These are phyloP conservation scores for Cyanidium caldarium DNA, from an alignment of 23 red algal genomes.

Conservation along the genomic window DNA sequence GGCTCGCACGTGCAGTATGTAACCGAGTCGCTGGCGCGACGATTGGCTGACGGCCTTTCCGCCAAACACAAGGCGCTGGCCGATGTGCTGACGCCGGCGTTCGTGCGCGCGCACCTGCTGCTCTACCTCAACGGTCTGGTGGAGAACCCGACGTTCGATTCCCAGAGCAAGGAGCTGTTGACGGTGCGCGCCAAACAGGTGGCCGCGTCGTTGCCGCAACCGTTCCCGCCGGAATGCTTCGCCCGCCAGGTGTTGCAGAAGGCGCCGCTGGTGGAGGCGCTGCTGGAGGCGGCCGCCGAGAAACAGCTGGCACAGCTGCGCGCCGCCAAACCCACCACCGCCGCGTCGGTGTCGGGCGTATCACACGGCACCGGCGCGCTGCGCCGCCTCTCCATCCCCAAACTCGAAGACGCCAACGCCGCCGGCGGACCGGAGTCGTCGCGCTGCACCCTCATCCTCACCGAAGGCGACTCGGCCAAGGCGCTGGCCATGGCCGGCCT, in stretches of 20 bases:
- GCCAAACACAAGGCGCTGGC: slow-evolving; percentile 5
- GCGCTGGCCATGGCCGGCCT: slow-evolving; percentile 85
- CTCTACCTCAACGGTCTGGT: slow-evolving; percentile 88
- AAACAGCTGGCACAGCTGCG: background rate
- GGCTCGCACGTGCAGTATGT: slow-evolving; percentile 14
- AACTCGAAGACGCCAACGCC: slow-evolving; percentile 93
- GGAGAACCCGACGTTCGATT: slow-evolving; percentile 92
- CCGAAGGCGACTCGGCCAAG: slow-evolving; percentile 95
- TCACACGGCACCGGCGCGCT: background rate
- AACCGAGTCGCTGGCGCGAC: background rate
- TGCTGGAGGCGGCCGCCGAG: background rate
- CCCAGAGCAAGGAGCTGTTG: slow-evolving; percentile 90
- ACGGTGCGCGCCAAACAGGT: slow-evolving; percentile 3
- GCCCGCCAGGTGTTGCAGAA: background rate
- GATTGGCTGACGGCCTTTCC: slow-evolving; percentile 1
- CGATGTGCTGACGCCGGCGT: slow-evolving; percentile 20
- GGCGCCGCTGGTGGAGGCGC: background rate
- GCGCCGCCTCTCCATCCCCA: slow-evolving; percentile 31
- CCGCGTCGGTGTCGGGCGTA: background rate
- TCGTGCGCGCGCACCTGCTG: slow-evolving; percentile 68
- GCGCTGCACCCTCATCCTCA: slow-evolving; percentile 89
- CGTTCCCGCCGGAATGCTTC: background rate
- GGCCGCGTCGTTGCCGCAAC: background rate
- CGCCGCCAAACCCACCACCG: background rate
- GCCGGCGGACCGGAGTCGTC: slow-evolving; percentile 62